A percentile compares a stretch with the other conserved stretches of the same genome.
phyloP scores from a whole-genome alignment of 768 basidiomycete species.

The Phanerochaete sordida region DNA sequence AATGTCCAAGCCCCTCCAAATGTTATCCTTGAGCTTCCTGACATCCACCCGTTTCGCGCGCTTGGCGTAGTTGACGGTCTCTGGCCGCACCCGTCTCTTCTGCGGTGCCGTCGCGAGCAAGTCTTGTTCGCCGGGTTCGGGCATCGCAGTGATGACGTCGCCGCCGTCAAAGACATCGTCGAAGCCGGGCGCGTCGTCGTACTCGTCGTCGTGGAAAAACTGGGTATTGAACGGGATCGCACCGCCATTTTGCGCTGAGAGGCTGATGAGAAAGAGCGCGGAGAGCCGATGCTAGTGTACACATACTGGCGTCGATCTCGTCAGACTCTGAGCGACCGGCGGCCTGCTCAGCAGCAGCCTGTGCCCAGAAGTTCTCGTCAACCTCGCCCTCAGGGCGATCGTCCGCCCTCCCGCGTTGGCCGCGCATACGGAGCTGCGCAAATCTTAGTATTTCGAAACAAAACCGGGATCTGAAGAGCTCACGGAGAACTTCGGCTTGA shows the following conservation, averaged over 20 bases:
- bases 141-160: slow-evolving; percentile 32
- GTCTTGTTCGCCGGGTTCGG: slow-evolving; percentile 79
- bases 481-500: slow-evolving; percentile 95
- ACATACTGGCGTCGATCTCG: slow-evolving; percentile 63
- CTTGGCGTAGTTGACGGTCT: slow-evolving; percentile 91
- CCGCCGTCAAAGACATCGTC: slow-evolving; percentile 59
- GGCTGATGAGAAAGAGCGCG: background rate
- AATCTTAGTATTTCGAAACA: too few relatives aligned
- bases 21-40: slow-evolving; percentile 94
- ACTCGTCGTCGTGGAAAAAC: slow-evolving; percentile 87
- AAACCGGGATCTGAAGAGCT: slow-evolving; percentile 31
- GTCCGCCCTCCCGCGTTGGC: slow-evolving; percentile 46
- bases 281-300: background rate
- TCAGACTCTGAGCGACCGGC: slow-evolving; percentile 46
- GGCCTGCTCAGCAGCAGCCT: slow-evolving; percentile 83
- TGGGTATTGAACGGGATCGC: slow-evolving; percentile 89
- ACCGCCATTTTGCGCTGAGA: slow-evolving; percentile 41
- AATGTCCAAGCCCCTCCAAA: slow-evolving; percentile 92
- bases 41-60: slow-evolving; percentile 97
- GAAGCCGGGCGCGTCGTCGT: slow-evolving; percentile 68
- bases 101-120: slow-evolving; percentile 78
- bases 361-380: slow-evolving; percentile 97
- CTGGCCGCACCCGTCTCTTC: slow-evolving; percentile 77
- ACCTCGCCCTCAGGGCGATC: slow-evolving; percentile 80
- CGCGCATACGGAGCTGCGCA: slow-evolving; percentile 83